These are phyloP conservation scores for Diddensiella transvaalensis DNA, from an alignment of 805 yeast species.

Conservation along the genomic window DNA sequence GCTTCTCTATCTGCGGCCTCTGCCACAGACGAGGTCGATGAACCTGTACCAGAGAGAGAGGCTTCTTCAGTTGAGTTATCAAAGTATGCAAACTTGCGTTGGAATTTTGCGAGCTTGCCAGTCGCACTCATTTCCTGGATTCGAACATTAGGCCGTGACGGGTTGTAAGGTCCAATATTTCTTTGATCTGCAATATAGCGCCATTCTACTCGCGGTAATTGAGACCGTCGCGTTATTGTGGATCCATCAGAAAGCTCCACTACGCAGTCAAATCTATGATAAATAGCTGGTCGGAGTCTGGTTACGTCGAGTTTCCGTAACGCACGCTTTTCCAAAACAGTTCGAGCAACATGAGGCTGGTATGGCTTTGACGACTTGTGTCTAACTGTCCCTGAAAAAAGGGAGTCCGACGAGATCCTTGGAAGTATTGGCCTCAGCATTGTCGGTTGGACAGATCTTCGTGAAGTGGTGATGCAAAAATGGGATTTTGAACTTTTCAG, in stretches of 20 bases:
- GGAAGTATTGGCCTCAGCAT: too few relatives aligned
- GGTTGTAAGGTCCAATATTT: constrained; percentile 85
- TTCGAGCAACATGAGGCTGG: constrained; percentile 20
- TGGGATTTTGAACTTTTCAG: too few relatives aligned
- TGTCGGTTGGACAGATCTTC: too few relatives aligned
- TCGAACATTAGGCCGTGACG: constrained; percentile 70
- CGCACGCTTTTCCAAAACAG: constrained; percentile 19
- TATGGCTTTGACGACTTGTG: too few relatives aligned
- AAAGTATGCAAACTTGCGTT: constrained; percentile 30
- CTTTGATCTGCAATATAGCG: constrained; percentile 87
- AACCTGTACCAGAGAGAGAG: constrained; percentile 12
- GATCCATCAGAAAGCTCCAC: constrained; percentile 96
- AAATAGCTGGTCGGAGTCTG: constrained; percentile 89
- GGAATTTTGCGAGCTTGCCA: constrained; percentile 55
- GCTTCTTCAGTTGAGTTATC: constrained; percentile 20
- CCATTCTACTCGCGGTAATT: constrained; percentile 81
- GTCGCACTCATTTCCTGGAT: constrained; percentile 77
- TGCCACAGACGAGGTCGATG: constrained; percentile 16
- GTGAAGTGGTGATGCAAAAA: too few relatives aligned
- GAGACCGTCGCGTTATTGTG: constrained; percentile 76
- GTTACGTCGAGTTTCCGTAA: constrained; percentile 45
- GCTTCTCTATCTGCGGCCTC: constrained; percentile 28
- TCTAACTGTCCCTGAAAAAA: too few relatives aligned
- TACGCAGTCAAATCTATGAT: constrained; percentile 79
- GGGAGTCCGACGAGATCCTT: too few relatives aligned